phyloP scores from a whole-genome alignment of 2,329 filamentous ascomycete genomes.

The Ceratocystis cacaofunesta region DNA sequence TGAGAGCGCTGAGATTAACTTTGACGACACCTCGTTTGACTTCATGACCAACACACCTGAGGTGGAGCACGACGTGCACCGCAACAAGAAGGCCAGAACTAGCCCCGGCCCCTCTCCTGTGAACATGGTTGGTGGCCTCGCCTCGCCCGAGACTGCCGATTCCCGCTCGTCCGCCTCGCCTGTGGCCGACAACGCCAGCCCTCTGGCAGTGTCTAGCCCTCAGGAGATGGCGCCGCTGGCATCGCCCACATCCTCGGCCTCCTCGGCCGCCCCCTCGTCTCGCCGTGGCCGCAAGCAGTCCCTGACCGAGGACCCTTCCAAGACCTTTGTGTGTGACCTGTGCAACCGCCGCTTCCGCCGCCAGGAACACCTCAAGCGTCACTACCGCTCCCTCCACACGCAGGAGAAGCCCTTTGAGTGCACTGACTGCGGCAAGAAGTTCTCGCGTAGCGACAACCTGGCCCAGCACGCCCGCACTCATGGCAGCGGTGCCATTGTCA shows the following conservation, averaged over 20 bases:
- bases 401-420: conserved; percentile 98
- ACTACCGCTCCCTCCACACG: conserved; percentile 96
- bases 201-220: not conserved
- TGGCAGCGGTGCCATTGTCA: conserved; percentile 74
- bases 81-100: conserved; percentile 44
- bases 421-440: conserved; percentile 96
- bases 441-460: conserved; percentile 93
- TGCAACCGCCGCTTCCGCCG: conserved; percentile 96
- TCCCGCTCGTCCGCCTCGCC: not conserved
- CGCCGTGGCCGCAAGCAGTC: conserved; percentile 97
- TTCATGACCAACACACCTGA: not conserved
- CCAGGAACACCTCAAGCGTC: conserved; percentile 95
- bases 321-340: conserved; percentile 93
- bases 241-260: conserved; percentile 27
- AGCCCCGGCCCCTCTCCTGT: conserved; percentile 19
- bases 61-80: conserved; percentile 26
- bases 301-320: conserved; percentile 89
- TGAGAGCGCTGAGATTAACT: conserved; percentile 61
- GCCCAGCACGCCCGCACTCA: conserved; percentile 93
- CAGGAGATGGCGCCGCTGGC: conserved; percentile 26
- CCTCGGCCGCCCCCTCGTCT: conserved; percentile 49
- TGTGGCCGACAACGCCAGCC: not conserved
- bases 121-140: not conserved
- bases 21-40: conserved; percentile 50
- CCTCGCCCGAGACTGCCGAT: conserved; percentile 18